Conservation (phyloP, 2,329 filamentous ascomycete species). For the Neopestalotiopsis clavispora region DNA sequence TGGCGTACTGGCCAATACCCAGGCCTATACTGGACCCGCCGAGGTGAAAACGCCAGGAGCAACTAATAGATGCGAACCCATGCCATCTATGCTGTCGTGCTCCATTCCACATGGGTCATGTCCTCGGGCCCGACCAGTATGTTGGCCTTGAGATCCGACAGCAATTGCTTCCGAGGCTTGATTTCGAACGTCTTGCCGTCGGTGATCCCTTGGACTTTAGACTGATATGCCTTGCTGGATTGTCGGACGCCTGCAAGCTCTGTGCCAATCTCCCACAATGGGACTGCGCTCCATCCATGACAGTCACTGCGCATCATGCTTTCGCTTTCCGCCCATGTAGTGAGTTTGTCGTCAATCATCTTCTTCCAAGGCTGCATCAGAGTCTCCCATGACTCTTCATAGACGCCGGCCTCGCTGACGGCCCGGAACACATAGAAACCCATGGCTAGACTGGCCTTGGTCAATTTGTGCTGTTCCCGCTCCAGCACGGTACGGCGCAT, state of each 20-base stretch:
- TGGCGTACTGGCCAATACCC: too few species aligned
- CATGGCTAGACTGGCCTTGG: slow-evolving; percentile 26
- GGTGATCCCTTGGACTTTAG: not conserved
- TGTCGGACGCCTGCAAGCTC: slow-evolving; percentile 20
- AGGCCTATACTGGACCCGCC: too few species aligned
- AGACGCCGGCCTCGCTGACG: slow-evolving; percentile 26
- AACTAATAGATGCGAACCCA: not conserved
- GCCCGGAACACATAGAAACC: slow-evolving; percentile 31
- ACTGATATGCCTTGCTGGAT: not conserved
- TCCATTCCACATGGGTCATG: slow-evolving; percentile 11
- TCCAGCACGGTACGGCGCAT: slow-evolving; percentile 21
- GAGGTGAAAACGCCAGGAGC: too few species aligned
- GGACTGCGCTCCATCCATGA: slow-evolving; percentile 30
- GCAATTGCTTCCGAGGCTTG: not conserved
- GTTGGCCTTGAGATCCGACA: slow-evolving; percentile 12
- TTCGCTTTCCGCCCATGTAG: slow-evolving; percentile 31
- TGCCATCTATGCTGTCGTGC: not conserved
- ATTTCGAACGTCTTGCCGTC: not conserved
- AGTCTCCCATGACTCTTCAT: slow-evolving; percentile 24
- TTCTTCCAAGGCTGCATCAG: slow-evolving; percentile 27
- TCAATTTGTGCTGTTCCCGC: slow-evolving; percentile 20
- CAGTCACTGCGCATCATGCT: slow-evolving; percentile 30
- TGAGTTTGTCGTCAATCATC: slow-evolving; percentile 30
- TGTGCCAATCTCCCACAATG: slow-evolving; percentile 28
- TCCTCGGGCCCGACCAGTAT: not conserved